phyloP scores from a whole-genome alignment of 2,329 filamentous ascomycete genomes.

The Sclerotinia trifoliorum region DNA sequence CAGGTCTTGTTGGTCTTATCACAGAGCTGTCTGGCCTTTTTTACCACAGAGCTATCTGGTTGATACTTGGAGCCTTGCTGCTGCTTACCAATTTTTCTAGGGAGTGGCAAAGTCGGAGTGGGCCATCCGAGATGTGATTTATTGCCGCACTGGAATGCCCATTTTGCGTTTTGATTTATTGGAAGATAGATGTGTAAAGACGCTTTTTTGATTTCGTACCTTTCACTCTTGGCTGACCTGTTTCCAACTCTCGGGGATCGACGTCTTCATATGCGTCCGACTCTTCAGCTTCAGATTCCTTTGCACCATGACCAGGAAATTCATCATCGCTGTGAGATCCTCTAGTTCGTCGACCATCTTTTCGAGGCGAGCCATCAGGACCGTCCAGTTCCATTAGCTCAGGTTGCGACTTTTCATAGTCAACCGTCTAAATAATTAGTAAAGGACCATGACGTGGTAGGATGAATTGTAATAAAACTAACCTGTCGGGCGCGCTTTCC shows the following conservation, averaged over 20 bases:
- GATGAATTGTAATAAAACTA: slow-evolving; percentile 23
- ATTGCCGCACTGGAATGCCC: not conserved
- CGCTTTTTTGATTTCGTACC: slow-evolving; percentile 20
- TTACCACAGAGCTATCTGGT: slow-evolving; percentile 2
- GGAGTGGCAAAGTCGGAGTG: not conserved
- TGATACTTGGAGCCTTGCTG: not conserved
- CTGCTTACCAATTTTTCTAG: not conserved
- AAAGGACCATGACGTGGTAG: not conserved
- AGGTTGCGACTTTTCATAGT: slow-evolving; percentile 29
- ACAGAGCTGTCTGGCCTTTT: not conserved
- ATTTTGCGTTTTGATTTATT: not conserved
- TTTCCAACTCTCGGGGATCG: slow-evolving; percentile 15
- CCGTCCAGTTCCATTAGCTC: slow-evolving; percentile 27
- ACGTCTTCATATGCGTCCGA: not conserved
- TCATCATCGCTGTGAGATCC: slow-evolving; percentile 37
- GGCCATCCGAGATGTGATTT: not conserved
- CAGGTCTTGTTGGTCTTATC: not conserved
- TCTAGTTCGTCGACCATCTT: slow-evolving; percentile 21
- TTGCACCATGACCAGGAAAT: slow-evolving; percentile 36
- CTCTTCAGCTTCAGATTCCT: slow-evolving; percentile 35
- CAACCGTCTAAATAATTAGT: slow-evolving; percentile 24
- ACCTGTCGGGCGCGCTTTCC: slow-evolving; percentile 61
- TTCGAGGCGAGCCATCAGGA: slow-evolving; percentile 25
- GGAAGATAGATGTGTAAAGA: slow-evolving; percentile 4
- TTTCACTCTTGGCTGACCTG: slow-evolving; percentile 7